Evolutionary conservation across 345 rosid species (phyloP).

Genomic region (Barbarea vulgaris): DNA sequence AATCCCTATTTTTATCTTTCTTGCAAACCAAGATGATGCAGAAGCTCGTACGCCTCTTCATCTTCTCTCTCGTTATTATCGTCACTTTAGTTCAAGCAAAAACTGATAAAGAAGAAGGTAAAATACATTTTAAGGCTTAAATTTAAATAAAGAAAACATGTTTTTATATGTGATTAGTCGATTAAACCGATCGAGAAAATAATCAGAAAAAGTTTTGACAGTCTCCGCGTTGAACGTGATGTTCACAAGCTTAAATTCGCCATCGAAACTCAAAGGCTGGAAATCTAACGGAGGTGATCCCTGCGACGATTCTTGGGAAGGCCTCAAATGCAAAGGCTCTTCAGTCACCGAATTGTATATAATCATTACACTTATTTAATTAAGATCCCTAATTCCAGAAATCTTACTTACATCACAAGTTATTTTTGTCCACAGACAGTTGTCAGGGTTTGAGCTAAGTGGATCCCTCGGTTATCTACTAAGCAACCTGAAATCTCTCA

Average conservation of each 20-base stretch:
- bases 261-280: slow-evolving; percentile 75
- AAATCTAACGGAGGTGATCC: slow-evolving; percentile 86
- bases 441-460: slow-evolving; percentile 66
- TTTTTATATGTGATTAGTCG: neutral
- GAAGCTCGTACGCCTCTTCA: slow-evolving; percentile 25
- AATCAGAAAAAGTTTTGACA: slow-evolving; percentile 36
- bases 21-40: slow-evolving; percentile 28
- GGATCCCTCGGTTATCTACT: slow-evolving; percentile 87
- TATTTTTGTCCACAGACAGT: slow-evolving; percentile 49
- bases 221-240: slow-evolving; percentile 85
- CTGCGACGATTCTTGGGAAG: slow-evolving; percentile 82
- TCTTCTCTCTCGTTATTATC: slow-evolving; percentile 41
- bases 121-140: slow-evolving; percentile 3
- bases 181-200: slow-evolving; percentile 6
- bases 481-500: slow-evolving; percentile 78
- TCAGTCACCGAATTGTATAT: slow-evolving; percentile 74
- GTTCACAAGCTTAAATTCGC: slow-evolving; percentile 81
- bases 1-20: neutral
- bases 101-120: slow-evolving; percentile 60
- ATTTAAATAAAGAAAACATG: neutral
- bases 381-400: neutral
- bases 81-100: slow-evolving; percentile 46
- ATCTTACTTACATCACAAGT: slow-evolving; percentile 21
- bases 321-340: slow-evolving; percentile 80
- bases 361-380: neutral